Conservation (phyloP, 768 basidiomycete genomes). For the Russula sp. region DNA sequence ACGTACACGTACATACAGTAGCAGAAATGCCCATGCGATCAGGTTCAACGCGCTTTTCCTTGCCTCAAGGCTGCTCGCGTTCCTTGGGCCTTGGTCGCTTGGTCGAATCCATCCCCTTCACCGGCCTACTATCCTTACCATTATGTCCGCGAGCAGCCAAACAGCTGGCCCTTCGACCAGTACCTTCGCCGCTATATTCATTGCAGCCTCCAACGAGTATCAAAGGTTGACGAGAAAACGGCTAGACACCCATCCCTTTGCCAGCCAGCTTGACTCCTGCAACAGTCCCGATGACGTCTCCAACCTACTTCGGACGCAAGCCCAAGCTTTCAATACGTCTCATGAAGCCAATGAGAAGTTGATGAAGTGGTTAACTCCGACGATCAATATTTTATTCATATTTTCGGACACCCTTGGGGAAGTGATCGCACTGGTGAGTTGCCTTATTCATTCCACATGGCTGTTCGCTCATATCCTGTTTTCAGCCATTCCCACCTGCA, state of each 20-base stretch:
- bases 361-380: not conserved
- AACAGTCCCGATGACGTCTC: not conserved
- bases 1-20: too few species aligned
- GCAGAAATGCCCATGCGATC: too few species aligned
- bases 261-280: not conserved
- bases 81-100: too few species aligned
- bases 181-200: not conserved
- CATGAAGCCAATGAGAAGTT: not conserved
- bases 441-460: not conserved
- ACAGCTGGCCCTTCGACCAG: not conserved
- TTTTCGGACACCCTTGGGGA: not conserved
- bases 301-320: not conserved
- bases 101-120: too few species aligned
- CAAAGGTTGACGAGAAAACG: not conserved
- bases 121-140: not conserved
- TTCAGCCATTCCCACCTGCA: not conserved
- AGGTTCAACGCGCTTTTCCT: too few species aligned
- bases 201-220: not conserved
- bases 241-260: not conserved
- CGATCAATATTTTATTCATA: not conserved
- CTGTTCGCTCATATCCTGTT: not conserved
- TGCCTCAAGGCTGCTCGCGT: too few species aligned
- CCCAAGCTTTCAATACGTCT: not conserved
- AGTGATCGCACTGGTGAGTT: not conserved
- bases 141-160: not conserved